Conservation (phyloP, 169 alveolate species). For the Eimeria necatrix region DNA sequence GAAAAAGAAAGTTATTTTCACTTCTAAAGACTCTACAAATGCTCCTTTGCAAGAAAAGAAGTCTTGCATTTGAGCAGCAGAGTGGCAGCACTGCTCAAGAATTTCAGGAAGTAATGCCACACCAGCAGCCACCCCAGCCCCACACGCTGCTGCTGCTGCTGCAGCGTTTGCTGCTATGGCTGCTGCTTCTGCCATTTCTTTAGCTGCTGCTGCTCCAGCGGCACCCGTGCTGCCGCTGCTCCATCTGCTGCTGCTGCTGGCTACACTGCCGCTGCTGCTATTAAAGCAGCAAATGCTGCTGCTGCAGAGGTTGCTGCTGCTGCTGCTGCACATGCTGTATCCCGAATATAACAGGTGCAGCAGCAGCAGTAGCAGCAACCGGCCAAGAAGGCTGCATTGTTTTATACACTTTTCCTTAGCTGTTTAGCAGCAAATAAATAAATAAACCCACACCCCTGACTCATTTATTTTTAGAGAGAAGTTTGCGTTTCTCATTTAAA, state of each 20-base stretch:
- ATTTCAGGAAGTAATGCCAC: background rate
- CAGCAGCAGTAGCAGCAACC: background rate
- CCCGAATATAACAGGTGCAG: background rate
- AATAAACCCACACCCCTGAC: background rate
- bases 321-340: background rate
- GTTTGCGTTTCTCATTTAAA: background rate
- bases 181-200: background rate
- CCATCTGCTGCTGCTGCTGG: conserved; percentile 10
- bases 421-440: too few relatives aligned
- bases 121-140: background rate
- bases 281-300: background rate
- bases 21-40: background rate
- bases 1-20: background rate
- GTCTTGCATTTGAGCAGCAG: background rate
- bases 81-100: background rate
- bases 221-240: too few relatives aligned
- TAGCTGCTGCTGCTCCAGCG: background rate
- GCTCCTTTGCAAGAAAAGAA: background rate
- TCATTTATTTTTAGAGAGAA: background rate
- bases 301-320: background rate
- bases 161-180: background rate
- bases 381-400: too few relatives aligned
- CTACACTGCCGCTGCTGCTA: background rate
- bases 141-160: background rate
- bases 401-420: too few relatives aligned